Percentiles rank a stretch among this genome's conserved stretches.
These are phyloP conservation scores for Ricinus communis DNA, from an alignment of 345 rosid species.

Conservation along the genomic window DNA sequence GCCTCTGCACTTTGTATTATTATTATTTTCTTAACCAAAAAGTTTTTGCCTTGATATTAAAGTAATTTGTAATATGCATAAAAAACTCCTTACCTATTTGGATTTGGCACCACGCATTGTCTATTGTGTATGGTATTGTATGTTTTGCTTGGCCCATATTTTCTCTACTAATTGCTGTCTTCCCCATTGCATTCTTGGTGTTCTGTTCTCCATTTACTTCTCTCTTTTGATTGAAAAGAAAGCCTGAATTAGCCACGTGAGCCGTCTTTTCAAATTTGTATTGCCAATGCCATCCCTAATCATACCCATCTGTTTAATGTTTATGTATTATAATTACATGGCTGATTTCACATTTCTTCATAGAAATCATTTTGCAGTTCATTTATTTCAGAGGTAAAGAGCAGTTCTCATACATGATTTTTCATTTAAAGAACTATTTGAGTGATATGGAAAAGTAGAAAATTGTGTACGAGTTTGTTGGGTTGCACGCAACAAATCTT, in stretches of 20 bases:
- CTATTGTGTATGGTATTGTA: not conserved
- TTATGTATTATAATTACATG: too few relatives aligned
- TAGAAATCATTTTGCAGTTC: too few relatives aligned
- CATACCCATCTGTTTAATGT: too few relatives aligned
- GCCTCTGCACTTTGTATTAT: not conserved
- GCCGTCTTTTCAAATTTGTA: slow-evolving; percentile 7
- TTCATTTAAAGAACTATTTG: too few relatives aligned
- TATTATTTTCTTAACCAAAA: not conserved
- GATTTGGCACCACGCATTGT: slow-evolving; percentile 29
- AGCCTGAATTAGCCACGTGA: slow-evolving; percentile 17
- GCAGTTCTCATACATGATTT: too few relatives aligned
- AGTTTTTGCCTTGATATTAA: slow-evolving; percentile 25
- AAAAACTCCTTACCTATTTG: slow-evolving; percentile 25
- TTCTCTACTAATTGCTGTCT: slow-evolving; percentile 5
- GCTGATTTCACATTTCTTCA: too few relatives aligned
- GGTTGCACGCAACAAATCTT: not conserved
- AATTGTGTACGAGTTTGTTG: slow-evolving; percentile 1
- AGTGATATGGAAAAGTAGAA: too few relatives aligned
- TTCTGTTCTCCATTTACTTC: slow-evolving; percentile 15
- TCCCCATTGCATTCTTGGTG: slow-evolving; percentile 7
- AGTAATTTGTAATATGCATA: slow-evolving; percentile 15
- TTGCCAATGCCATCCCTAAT: too few relatives aligned
- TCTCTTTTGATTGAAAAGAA: slow-evolving; percentile 5
- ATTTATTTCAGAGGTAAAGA: too few relatives aligned
- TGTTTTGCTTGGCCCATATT: slow-evolving; percentile 11